Evolutionary conservation across 805 yeast genomes (phyloP), one percentile per base, ranked within the genome.

Genomic region (Ogataea degrootiae): DNA sequence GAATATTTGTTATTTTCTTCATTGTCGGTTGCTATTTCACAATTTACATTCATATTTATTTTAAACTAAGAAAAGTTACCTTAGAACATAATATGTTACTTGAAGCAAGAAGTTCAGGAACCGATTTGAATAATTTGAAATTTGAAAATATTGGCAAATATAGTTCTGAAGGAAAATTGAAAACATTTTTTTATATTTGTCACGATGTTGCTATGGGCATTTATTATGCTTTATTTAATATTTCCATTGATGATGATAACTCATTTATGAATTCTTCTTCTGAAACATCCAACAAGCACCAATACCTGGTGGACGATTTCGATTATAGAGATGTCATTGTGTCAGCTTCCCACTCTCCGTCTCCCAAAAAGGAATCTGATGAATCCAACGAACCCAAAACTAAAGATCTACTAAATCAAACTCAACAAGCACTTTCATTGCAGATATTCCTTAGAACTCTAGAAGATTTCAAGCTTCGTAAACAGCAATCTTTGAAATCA

Each of bases 1-100:
- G 58, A 22, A 35, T 55, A 6, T 21, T 44, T 9, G 47, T 43
- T 6, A 34, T 57, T 9, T 17, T 44, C 6, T 38, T 55, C 43
- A 46, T 55, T 34, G 16, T 57, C 6, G 9, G 37, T 21, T 50
- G 52, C 40, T 57, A 57, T 37, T 55, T 57, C 39, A 39, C 55
- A 22, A 57, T 57, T 19, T 57, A 57, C 39, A 49, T 55, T 31
- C 41, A 46, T 42, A 50, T 51, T 21, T 57, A 54, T 41, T 40
- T 41, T 9, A 46, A 48, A 12, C 47, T 47, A 12, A 43, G 43
- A n/a, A 41, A 43, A 31, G 47, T 56, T 14, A 43, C 54, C 1
- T 19, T 34, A 23, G 51, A 52, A 31, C 55, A 54, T 39, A 44
- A 52, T 9, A 42, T 34, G 34, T 21, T 51, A 34, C 37, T 52